Evolutionary conservation across 352 stramenopile genomes (phyloP).

Genomic region (Globisporangium middletonii): DNA sequence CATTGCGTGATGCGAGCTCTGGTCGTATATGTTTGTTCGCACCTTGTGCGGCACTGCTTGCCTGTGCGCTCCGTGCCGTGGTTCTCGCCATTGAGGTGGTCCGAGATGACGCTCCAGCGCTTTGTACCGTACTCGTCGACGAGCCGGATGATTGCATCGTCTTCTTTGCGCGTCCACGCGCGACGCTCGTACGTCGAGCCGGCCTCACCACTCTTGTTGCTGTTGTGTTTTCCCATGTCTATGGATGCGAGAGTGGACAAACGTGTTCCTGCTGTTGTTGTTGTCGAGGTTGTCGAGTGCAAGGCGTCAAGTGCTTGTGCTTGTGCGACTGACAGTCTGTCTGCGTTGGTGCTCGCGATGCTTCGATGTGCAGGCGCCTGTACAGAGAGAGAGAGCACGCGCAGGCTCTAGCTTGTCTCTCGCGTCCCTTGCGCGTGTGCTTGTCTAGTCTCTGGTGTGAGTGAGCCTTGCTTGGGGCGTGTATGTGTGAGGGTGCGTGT

Average conservation of each 20-base stretch:
- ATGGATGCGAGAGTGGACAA: not conserved
- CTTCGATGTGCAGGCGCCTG: no score
- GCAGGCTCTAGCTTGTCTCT: no score
- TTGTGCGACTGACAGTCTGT: conserved; percentile 1
- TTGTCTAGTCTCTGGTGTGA: no score
- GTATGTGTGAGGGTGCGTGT: conserved; percentile 1
- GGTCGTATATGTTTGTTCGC: not conserved
- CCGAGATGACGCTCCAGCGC: conserved; percentile 83
- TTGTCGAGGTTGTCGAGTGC: not conserved
- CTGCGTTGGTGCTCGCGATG: not conserved
- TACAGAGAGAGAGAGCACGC: no score
- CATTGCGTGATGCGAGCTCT: not conserved
- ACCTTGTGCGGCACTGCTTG: conserved; percentile 79
- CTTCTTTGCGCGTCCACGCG: conserved; percentile 82
- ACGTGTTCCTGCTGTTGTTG: not conserved
- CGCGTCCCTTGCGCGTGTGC: no score
- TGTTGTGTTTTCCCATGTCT: conserved; percentile 47
- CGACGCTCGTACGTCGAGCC: conserved; percentile 78
- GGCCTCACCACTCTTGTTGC: conserved; percentile 26
- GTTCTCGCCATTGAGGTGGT: conserved; percentile 82
- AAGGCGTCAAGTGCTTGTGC: not conserved
- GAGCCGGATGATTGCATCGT: conserved; percentile 79
- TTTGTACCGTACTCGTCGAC: conserved; percentile 86
- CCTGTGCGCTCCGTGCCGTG: conserved; percentile 79
- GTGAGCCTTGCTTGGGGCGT: not conserved